Percentiles rank a stretch among this genome's conserved stretches.
Evolutionary conservation across 305 asterid species (phyloP).

Genomic region (Striga hermonthica): DNA sequence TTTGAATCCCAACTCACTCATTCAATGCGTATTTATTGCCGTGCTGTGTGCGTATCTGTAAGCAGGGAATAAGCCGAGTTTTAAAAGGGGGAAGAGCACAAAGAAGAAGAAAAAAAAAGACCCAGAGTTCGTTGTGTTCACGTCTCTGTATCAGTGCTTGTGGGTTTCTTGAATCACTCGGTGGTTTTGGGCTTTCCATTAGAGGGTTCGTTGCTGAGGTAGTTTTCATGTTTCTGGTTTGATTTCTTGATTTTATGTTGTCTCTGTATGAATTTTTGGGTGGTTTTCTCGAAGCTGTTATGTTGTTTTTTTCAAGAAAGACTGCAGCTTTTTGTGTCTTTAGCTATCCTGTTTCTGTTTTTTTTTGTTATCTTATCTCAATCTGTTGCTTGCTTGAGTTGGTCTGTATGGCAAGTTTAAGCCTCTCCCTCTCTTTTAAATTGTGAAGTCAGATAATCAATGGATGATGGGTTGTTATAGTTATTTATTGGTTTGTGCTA

Average conservation of each 20-base stretch:
- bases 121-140: slow-evolving; percentile 29
- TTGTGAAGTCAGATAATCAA: neutral
- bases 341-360: neutral
- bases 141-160: slow-evolving; percentile 30
- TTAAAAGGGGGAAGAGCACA: slow-evolving; percentile 25
- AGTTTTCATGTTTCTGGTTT: neutral
- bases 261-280: slow-evolving; percentile 9
- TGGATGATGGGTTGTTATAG: slow-evolving; percentile 11
- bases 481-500: slow-evolving; percentile 4
- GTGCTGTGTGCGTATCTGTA: slow-evolving; percentile 7
- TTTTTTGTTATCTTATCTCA: neutral
- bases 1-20: slow-evolving; percentile 1
- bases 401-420: too few species aligned
- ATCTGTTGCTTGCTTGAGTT: too few species aligned
- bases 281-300: slow-evolving; percentile 8
- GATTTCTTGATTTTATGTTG: neutral
- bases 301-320: neutral
- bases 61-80: slow-evolving; percentile 25
- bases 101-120: slow-evolving; percentile 4
- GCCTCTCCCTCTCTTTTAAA: too few species aligned
- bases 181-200: slow-evolving; percentile 27
- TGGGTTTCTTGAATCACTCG: slow-evolving; percentile 9
- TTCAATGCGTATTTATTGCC: neutral
- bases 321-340: neutral
- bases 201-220: too few species aligned